These are phyloP conservation scores for Aspergillus fijiensis DNA, from an alignment of 2,329 filamentous ascomycete species.

Conservation along the genomic window DNA sequence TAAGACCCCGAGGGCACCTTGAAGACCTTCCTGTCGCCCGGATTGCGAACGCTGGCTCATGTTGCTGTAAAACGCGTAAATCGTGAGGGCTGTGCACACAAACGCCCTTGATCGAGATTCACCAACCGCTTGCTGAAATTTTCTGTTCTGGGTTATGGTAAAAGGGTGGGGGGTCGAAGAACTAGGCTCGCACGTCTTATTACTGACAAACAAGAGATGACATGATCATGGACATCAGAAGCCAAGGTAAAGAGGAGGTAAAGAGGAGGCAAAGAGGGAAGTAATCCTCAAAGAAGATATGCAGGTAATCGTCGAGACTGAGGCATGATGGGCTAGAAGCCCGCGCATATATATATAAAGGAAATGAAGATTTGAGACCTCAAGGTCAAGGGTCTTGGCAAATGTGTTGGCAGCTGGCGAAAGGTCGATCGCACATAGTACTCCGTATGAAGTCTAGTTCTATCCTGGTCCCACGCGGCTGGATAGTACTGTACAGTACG, in stretches of 20 bases:
- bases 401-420: not conserved
- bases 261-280: not conserved
- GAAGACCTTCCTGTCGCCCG: slow-evolving; percentile 10
- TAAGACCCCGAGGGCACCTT: slow-evolving; percentile 2
- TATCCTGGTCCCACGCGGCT: not conserved
- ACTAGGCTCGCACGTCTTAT: not conserved
- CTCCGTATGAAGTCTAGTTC: not conserved
- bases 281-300: not conserved
- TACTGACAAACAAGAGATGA: not conserved
- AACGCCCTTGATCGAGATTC: not conserved
- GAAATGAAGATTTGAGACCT: not conserved
- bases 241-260: no score
- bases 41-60: slow-evolving; percentile 3
- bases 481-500: no score
- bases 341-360: not conserved
- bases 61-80: not conserved
- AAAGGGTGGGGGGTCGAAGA: not conserved
- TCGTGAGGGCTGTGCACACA: not conserved
- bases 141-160: not conserved
- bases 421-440: not conserved
- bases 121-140: not conserved
- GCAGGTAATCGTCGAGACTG: not conserved
- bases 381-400: not conserved
- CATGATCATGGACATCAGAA: not conserved
- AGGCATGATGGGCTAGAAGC: not conserved